These are phyloP conservation scores for Rhodocollybia butyracea DNA, from an alignment of 768 basidiomycete genomes.

Conservation along the genomic window DNA sequence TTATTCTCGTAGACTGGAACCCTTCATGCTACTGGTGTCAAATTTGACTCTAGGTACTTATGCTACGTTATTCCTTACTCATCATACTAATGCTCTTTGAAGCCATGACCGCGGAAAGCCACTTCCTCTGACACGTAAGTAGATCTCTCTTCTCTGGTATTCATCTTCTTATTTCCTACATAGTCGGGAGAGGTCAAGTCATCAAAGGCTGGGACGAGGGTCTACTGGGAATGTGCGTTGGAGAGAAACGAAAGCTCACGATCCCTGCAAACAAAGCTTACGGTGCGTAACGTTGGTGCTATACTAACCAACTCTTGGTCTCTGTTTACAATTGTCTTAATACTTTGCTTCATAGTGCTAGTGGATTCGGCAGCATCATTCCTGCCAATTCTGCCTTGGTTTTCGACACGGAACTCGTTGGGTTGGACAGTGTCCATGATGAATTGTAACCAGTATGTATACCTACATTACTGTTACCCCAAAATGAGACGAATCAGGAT, in stretches of 20 bases:
- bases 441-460: constrained; percentile 53
- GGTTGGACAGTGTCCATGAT: constrained; percentile 46
- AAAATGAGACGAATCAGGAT: neutral
- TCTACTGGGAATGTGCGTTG: constrained; percentile 78
- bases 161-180: neutral
- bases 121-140: constrained; percentile 73
- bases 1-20: constrained; percentile 64
- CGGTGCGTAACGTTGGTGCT: constrained; percentile 46
- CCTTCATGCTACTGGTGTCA: constrained; percentile 66
- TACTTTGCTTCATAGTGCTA: constrained; percentile 47
- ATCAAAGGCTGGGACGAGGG: constrained; percentile 87
- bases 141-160: neutral
- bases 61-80: neutral
- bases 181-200: constrained; percentile 79
- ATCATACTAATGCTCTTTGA: neutral
- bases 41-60: constrained; percentile 83
- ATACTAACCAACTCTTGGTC: neutral
- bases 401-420: constrained; percentile 84
- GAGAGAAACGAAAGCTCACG: constrained; percentile 85
- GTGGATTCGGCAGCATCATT: constrained; percentile 76
- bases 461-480: too few relatives aligned
- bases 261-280: constrained; percentile 82
- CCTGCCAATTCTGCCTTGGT: constrained; percentile 77
- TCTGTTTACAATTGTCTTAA: neutral
- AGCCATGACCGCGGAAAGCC: constrained; percentile 75